Evolutionary conservation across 169 alveolate species (phyloP).

Genomic region (Miamiensis avidus): DNA sequence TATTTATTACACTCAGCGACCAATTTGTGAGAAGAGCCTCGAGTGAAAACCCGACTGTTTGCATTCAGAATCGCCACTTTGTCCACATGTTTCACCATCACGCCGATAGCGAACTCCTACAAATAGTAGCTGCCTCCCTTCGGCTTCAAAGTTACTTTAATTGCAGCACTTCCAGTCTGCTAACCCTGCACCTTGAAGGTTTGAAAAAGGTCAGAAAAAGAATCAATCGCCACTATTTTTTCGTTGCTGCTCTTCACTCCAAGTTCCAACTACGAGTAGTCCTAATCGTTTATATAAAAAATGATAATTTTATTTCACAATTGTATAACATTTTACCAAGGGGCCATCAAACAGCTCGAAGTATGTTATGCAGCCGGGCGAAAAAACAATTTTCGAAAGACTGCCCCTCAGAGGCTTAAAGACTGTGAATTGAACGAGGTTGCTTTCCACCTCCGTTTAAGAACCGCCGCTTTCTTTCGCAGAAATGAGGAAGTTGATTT

Average conservation of each 20-base stretch:
- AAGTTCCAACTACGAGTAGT: neutral
- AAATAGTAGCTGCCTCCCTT: too few relatives aligned
- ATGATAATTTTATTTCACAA: neutral
- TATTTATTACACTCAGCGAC: neutral
- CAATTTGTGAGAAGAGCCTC: neutral
- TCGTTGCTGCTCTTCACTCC: neutral
- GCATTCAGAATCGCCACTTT: too few relatives aligned
- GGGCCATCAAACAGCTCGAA: neutral
- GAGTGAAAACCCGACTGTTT: neutral
- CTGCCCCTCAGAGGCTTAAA: neutral
- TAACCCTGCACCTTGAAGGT: too few relatives aligned
- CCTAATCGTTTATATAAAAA: neutral
- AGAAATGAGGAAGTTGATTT: neutral
- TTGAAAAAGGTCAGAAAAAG: neutral
- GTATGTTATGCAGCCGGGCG: neutral
- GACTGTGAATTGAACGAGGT: neutral
- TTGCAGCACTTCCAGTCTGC: too few relatives aligned
- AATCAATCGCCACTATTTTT: neutral
- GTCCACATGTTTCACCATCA: neutral
- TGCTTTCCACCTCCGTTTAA: neutral
- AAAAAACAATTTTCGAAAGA: neutral
- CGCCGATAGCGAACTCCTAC: too few relatives aligned
- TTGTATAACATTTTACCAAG: neutral
- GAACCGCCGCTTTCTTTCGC: neutral
- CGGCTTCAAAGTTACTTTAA: too few relatives aligned